Conservation (phyloP, 1,139 yeast species). For the Suhomyces atakaporum region DNA sequence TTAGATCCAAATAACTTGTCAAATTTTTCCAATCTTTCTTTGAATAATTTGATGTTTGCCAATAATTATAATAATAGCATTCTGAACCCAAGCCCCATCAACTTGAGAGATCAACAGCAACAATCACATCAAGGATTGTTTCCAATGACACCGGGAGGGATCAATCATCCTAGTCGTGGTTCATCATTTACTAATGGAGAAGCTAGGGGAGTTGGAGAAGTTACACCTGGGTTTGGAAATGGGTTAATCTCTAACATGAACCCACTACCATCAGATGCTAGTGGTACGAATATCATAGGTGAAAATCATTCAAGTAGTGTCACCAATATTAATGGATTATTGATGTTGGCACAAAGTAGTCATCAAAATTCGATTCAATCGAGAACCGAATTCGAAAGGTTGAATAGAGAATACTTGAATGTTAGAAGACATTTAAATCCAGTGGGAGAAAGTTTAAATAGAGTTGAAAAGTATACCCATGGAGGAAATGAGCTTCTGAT, state of each 20-base stretch:
- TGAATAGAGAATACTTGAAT: constrained; percentile 71
- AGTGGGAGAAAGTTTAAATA: constrained; percentile 57
- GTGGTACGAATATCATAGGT: not conserved
- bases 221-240: not conserved
- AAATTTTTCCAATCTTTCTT: constrained; percentile 47
- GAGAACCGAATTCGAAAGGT: constrained; percentile 73
- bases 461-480: constrained; percentile 34
- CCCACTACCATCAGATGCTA: not conserved
- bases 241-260: constrained; percentile 3
- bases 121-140: constrained; percentile 8
- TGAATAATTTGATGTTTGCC: constrained; percentile 50
- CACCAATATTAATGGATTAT: constrained; percentile 34
- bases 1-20: constrained; percentile 36
- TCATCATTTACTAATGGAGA: constrained; percentile 1
- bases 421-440: constrained; percentile 73
- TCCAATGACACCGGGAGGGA: constrained; percentile 16
- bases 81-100: constrained; percentile 9
- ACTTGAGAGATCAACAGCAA: constrained; percentile 6
- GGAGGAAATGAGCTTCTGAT: constrained; percentile 24
- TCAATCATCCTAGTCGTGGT: constrained; percentile 8
- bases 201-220: constrained; percentile 3
- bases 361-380: constrained; percentile 57
- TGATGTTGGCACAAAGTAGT: constrained; percentile 35
- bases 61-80: constrained; percentile 29
- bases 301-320: constrained; percentile 14